These are phyloP conservation scores for Peronospora destructor DNA, from an alignment of 352 stramenopile genomes.

Conservation along the genomic window DNA sequence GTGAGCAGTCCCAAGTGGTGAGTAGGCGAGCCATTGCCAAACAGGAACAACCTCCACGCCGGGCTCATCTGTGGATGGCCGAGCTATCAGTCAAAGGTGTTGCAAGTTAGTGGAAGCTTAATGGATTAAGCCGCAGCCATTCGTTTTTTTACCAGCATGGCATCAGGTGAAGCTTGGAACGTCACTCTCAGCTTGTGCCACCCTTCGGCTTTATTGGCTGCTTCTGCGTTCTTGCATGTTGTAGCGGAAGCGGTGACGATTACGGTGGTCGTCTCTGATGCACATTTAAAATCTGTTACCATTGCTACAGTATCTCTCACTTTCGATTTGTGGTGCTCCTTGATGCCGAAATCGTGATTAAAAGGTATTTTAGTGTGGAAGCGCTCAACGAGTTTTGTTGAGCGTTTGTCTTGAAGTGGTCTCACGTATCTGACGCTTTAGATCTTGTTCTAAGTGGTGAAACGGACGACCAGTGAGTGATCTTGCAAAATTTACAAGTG, in stretches of 20 bases:
- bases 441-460: too few species aligned
- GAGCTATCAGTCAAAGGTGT: slow-evolving; percentile 28
- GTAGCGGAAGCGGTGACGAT: not conserved
- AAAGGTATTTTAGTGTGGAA: too few species aligned
- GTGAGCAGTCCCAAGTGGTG: slow-evolving; percentile 75
- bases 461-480: too few species aligned
- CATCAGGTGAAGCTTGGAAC: slow-evolving; percentile 31
- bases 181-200: slow-evolving; percentile 35
- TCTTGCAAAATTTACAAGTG: too few species aligned
- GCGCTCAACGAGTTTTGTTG: too few species aligned
- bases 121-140: not conserved
- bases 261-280: slow-evolving; percentile 3
- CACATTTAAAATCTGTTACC: not conserved
- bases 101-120: not conserved
- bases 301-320: slow-evolving; percentile 6
- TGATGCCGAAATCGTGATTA: too few species aligned
- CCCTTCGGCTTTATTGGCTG: slow-evolving; percentile 5
- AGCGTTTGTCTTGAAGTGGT: too few species aligned
- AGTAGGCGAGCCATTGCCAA: slow-evolving; percentile 78
- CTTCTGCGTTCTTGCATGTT: slow-evolving; percentile 3
- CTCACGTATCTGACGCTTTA: too few species aligned
- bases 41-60: slow-evolving; percentile 76
- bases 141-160: slow-evolving; percentile 35
- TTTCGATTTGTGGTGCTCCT: slow-evolving; percentile 3
- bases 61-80: slow-evolving; percentile 52